A percentile compares a stretch with the other conserved stretches of the same genome.
phyloP scores from a whole-genome alignment of 1,284 basidiomycete genomes.

The Rhizoctonia solani region DNA sequence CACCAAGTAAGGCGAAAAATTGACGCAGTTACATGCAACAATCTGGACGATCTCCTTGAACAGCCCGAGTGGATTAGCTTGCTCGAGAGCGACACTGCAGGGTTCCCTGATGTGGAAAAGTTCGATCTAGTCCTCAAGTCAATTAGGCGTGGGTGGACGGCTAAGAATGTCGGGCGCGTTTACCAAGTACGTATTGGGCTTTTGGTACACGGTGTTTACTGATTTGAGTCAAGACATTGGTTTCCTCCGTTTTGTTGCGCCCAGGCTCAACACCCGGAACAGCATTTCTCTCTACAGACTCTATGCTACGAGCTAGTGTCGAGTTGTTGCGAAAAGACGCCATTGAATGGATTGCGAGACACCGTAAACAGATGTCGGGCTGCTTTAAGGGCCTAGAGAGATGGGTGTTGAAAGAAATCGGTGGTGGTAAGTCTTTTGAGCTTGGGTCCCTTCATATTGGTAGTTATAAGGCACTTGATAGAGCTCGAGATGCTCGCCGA shows the following conservation, averaged over 20 bases:
- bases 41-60: conserved; percentile 66
- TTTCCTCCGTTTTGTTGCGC: conserved; percentile 71
- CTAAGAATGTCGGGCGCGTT: conserved; percentile 63
- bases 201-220: background rate
- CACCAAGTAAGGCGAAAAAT: conserved; percentile 59
- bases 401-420: conserved; percentile 88
- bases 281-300: conserved; percentile 66
- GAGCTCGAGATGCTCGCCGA: conserved; percentile 78
- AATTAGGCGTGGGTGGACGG: conserved; percentile 60
- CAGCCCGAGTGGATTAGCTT: conserved; percentile 71
- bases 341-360: conserved; percentile 60
- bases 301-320: conserved; percentile 65
- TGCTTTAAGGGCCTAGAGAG: conserved; percentile 80
- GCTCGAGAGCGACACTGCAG: conserved; percentile 65
- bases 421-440: conserved; percentile 58
- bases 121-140: conserved; percentile 72
- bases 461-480: conserved; percentile 45
- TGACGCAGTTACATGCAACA: conserved; percentile 61
- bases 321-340: conserved; percentile 73
- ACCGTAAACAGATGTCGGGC: conserved; percentile 77
- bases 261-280: conserved; percentile 62
- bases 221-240: conserved; percentile 59
- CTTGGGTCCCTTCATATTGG: background rate
- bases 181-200: conserved; percentile 62
- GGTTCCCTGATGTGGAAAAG: conserved; percentile 74